Percentiles rank a stretch among this genome's conserved stretches.
phyloP scores from a whole-genome alignment of 495 filamentous ascomycete species.

The Cercophora scortea region DNA sequence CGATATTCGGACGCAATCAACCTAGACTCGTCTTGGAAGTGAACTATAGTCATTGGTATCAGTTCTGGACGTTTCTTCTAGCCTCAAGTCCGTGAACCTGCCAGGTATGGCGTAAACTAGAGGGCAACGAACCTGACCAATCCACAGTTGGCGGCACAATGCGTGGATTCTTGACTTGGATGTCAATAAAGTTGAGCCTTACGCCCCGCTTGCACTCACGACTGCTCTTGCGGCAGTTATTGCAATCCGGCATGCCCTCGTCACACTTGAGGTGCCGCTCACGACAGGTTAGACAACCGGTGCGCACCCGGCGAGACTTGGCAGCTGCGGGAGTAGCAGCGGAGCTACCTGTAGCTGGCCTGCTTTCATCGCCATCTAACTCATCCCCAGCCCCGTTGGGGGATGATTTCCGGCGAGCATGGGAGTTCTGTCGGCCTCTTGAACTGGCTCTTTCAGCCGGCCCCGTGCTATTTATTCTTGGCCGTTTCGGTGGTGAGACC shows the following conservation, averaged over 20 bases:
- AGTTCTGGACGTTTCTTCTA: too few species aligned
- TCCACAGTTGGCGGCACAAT: slow-evolving; percentile 52
- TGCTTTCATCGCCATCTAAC: slow-evolving; percentile 11
- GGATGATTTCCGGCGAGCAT: neutral
- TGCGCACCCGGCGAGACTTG: slow-evolving; percentile 66
- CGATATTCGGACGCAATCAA: slow-evolving; percentile 88
- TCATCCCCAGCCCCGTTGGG: neutral
- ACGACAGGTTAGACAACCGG: slow-evolving; percentile 71
- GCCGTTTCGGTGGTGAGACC: slow-evolving; percentile 19
- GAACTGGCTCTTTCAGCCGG: neutral
- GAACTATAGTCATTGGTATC: slow-evolving; percentile 30
- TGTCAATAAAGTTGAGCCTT: slow-evolving; percentile 89
- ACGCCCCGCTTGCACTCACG: slow-evolving; percentile 80
- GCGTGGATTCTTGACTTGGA: slow-evolving; percentile 62
- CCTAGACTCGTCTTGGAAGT: slow-evolving; percentile 84
- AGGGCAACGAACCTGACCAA: slow-evolving; percentile 49
- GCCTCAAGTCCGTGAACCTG: too few species aligned
- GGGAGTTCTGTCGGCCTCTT: neutral
- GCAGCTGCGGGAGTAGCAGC: slow-evolving; percentile 15
- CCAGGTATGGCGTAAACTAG: too few species aligned
- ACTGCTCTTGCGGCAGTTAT: slow-evolving; percentile 84
- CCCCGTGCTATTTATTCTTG: slow-evolving; percentile 2
- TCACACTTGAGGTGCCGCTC: slow-evolving; percentile 66
- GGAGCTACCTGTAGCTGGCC: slow-evolving; percentile 1
- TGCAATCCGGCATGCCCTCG: slow-evolving; percentile 69